These are phyloP conservation scores for Rubia tinctorum DNA, from an alignment of 305 asterid genomes.

Conservation along the genomic window DNA sequence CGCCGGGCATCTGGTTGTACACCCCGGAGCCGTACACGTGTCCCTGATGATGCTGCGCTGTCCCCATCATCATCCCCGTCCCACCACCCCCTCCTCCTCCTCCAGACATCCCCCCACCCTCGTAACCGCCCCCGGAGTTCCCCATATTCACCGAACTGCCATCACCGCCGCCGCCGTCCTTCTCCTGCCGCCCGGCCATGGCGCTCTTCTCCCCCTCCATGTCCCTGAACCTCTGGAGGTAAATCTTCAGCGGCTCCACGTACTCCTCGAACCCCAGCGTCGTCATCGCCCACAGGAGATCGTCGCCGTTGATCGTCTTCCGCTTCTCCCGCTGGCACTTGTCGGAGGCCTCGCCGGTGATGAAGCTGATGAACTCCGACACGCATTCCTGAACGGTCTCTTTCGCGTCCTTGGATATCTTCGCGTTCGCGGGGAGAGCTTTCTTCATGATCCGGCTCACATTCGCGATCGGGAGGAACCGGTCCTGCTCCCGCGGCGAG, in stretches of 20 bases:
- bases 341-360: slow-evolving; percentile 89
- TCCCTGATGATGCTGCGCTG: slow-evolving; percentile 43
- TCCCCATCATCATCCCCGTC: slow-evolving; percentile 32
- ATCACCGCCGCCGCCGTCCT: slow-evolving; percentile 31
- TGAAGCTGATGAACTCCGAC: slow-evolving; percentile 86
- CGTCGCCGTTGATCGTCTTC: slow-evolving; percentile 88
- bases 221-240: slow-evolving; percentile 80
- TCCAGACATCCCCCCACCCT: slow-evolving; percentile 39
- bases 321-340: slow-evolving; percentile 86
- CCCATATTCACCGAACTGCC: slow-evolving; percentile 40
- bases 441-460: slow-evolving; percentile 87
- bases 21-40: slow-evolving; percentile 44
- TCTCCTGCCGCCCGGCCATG: slow-evolving; percentile 46
- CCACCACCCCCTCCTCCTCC: slow-evolving; percentile 20
- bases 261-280: slow-evolving; percentile 84
- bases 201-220: slow-evolving; percentile 77
- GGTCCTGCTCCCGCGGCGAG: slow-evolving; percentile 71
- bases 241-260: slow-evolving; percentile 72
- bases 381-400: slow-evolving; percentile 91
- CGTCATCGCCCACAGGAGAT: slow-evolving; percentile 84
- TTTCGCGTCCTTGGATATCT: slow-evolving; percentile 81
- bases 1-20: slow-evolving; percentile 25
- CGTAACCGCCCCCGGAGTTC: slow-evolving; percentile 34
- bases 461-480: slow-evolving; percentile 86
- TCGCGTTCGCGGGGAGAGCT: slow-evolving; percentile 82